Evolutionary conservation across 2,329 filamentous ascomycete species (phyloP), one percentile per base, ranked within the genome.

Genomic region (Berkeleyomyces rouxiae): DNA sequence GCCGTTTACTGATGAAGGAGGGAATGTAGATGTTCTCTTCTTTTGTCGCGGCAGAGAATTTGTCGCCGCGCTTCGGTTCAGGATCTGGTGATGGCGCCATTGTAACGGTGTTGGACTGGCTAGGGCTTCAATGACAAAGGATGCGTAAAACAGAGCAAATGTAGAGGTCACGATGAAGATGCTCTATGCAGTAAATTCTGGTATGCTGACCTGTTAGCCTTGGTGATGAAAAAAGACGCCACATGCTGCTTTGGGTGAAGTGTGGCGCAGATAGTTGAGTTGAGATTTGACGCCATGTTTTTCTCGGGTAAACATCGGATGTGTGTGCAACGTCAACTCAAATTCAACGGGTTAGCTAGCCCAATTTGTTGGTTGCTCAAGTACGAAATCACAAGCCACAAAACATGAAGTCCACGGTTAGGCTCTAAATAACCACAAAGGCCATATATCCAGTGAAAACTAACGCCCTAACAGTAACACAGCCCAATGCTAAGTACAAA

Each of bases 11-110:
- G 76, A 99, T 99, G 79, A 96, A 99, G 61, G 88, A 85, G 4
- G 93, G 93, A 70, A 99, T 99, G 79, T 99, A 99, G 73, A 96
- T 85, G 80, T 99, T 99, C 74, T 93, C 90, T 74, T 95, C 90
- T 72, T 95, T 95, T 62, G 80, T 82, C 4, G 75, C 74, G 7
- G 74, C 72, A 10, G 58, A 55, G n/a, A 62, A 59, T 40, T 55
- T 58, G 55, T 63, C 49, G 49, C 58, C 42, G 55, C 60, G 60
- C 36, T 55, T 55, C 3, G 31, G n/a, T 39, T 55, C 51, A 10
- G 51, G 33, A 31, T 62, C 36, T 58, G 60, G 60, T 47, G 60
- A 61, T 39, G 44, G 36, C 16, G 60, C 40, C 60, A 46, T 59
- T 11, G 3, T 47, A 31, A 46, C 9, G 42, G 9, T 1, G 16